A percentile compares a stretch with the other conserved stretches of the same genome.
Evolutionary conservation across 805 yeast genomes (phyloP).

Genomic region (Lipomyces sp.): DNA sequence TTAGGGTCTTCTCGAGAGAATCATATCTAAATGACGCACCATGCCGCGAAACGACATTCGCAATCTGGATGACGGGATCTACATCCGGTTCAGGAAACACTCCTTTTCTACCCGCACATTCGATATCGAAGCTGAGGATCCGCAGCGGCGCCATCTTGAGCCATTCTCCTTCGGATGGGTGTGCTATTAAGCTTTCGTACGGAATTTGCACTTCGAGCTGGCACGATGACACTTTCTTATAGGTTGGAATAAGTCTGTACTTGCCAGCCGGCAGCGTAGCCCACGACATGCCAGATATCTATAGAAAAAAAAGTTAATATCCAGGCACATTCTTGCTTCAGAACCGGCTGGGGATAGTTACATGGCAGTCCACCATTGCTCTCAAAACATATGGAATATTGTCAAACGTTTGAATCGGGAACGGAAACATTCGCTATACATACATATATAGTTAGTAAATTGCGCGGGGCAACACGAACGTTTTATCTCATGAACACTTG

Average conservation of each 20-base stretch:
- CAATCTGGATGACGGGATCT: conserved; percentile 96
- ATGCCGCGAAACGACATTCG: conserved; percentile 79
- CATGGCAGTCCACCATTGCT: conserved; percentile 88
- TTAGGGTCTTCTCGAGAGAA: neutral
- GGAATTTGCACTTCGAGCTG: conserved; percentile 81
- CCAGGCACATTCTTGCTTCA: neutral
- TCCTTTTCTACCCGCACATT: conserved; percentile 97
- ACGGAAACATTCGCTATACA: conserved; percentile 38
- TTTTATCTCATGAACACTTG: conserved; percentile 54
- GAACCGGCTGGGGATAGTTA: conserved; percentile 50
- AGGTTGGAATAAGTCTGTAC: conserved; percentile 56
- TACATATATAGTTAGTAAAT: neutral
- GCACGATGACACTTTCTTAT: conserved; percentile 65
- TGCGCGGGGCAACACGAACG: neutral
- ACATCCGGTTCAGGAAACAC: conserved; percentile 92
- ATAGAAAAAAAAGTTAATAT: conserved; percentile 42
- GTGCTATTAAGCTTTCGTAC: conserved; percentile 72
- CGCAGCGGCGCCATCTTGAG: conserved; percentile 91
- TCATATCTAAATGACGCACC: conserved; percentile 1
- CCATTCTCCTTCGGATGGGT: conserved; percentile 92
- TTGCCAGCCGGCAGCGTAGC: conserved; percentile 79
- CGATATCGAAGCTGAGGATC: conserved; percentile 92
- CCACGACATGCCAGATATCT: conserved; percentile 84
- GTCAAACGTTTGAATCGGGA: conserved; percentile 61
- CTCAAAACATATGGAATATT: conserved; percentile 85